These are phyloP conservation scores for Cladosporium cucumerinum DNA, from an alignment of 2,329 filamentous ascomycete species.

Conservation along the genomic window DNA sequence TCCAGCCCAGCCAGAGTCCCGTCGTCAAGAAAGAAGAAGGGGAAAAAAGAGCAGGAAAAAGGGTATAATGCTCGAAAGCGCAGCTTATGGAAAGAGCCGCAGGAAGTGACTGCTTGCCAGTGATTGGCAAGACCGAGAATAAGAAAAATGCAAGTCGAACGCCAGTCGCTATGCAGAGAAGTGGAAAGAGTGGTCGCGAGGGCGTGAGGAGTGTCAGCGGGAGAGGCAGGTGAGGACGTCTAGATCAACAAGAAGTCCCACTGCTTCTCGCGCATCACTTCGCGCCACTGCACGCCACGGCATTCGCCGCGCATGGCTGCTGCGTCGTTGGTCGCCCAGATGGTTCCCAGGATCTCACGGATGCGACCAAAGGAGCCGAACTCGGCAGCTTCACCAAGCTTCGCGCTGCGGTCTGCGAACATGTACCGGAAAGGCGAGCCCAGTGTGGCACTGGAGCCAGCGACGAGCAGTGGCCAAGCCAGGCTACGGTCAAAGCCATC, in stretches of 20 bases:
- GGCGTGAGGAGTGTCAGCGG: background rate
- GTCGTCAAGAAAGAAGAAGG: constrained; percentile 18
- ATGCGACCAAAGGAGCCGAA: constrained; percentile 86
- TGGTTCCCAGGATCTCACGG: constrained; percentile 71
- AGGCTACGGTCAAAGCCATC: constrained; percentile 85
- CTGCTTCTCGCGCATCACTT: constrained; percentile 84
- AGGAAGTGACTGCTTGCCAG: background rate
- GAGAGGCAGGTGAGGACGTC: constrained; percentile 7
- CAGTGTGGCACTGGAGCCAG: constrained; percentile 72
- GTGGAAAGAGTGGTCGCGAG: constrained; percentile 12
- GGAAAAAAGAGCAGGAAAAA: constrained; percentile 10
- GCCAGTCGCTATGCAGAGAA: constrained; percentile 33
- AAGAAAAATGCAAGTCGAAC: constrained; percentile 19
- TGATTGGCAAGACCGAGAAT: background rate
- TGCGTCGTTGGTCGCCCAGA: constrained; percentile 75
- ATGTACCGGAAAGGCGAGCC: constrained; percentile 72
- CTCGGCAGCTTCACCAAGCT: constrained; percentile 72
- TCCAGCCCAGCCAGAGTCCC: constrained; percentile 7
- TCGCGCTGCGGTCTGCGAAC: constrained; percentile 69
- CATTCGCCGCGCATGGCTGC: constrained; percentile 46
- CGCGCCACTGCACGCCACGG: constrained; percentile 86
- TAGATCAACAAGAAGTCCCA: constrained; percentile 93
- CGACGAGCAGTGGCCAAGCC: constrained; percentile 88
- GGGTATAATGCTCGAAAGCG: constrained; percentile 25
- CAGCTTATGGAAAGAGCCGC: constrained; percentile 1